Evolutionary conservation across 2,329 filamentous ascomycete species (phyloP).

Genomic region (Paraphoma sp.): DNA sequence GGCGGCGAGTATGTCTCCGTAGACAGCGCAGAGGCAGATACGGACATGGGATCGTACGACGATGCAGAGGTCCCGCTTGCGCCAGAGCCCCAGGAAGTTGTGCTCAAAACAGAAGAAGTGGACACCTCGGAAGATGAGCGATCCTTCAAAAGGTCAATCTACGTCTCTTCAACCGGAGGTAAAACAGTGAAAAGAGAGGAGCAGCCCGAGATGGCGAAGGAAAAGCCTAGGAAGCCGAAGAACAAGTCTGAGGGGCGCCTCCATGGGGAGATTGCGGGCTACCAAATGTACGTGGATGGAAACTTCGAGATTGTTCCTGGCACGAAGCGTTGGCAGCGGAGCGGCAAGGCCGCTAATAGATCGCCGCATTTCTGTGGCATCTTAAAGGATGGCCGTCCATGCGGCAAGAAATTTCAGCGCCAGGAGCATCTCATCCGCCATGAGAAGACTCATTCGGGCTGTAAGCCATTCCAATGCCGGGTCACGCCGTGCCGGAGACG

Average conservation of each 20-base stretch:
- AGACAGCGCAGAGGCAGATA: constrained; percentile 9
- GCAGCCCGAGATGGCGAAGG: constrained; percentile 9
- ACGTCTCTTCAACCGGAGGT: constrained; percentile 30
- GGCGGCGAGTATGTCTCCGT: constrained; percentile 18
- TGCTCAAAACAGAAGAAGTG: constrained; percentile 29
- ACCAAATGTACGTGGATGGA: constrained; percentile 5
- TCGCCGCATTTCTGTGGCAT: too few species aligned
- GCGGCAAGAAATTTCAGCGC: constrained; percentile 28
- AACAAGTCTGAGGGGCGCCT: constrained; percentile 10
- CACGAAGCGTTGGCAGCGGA: constrained; percentile 6
- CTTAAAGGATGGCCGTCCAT: not conserved
- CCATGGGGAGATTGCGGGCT: constrained; percentile 8
- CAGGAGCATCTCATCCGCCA: constrained; percentile 43
- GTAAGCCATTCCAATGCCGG: constrained; percentile 28
- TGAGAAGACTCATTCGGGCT: constrained; percentile 29
- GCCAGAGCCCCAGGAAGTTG: constrained; percentile 29
- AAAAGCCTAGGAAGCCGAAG: constrained; percentile 10
- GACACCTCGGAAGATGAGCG: constrained; percentile 20
- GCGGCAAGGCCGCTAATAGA: not conserved
- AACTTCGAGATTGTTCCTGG: constrained; percentile 7
- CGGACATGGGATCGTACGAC: constrained; percentile 20
- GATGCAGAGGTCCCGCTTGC: constrained; percentile 14
- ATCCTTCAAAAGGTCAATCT: constrained; percentile 24
- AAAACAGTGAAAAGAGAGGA: constrained; percentile 33
- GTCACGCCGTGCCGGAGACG: constrained; percentile 23